Base-by-base conservation (phyloP, 805 yeast genomes). In the Myxozyma neotropica region DNA sequence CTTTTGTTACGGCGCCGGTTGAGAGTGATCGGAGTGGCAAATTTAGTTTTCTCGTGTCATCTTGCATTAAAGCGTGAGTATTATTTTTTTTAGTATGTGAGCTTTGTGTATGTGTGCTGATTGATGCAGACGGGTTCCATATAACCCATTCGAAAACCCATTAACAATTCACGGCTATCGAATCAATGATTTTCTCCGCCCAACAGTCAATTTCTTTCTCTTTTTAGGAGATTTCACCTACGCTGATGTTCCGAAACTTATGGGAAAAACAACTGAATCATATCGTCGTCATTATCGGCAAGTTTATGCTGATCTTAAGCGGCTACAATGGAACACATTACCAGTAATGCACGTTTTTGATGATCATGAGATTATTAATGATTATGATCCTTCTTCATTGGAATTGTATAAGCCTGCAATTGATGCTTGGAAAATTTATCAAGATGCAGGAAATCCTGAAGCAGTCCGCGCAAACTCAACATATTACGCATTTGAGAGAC, bases 181-280 rank as follows among this genome's bases (percentile, higher is more conserved):
- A 29, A 15, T 43, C 19, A 29, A 59, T 36, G 31, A 21, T 7
- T 39, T 53, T 8, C 57, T 59, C 13, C 42, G 31, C 3, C 19
- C 53, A 1, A 7, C 26, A 13, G 62, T 52, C 26, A 61, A 66
- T 24, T 67, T 67, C 47, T 55, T 67, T 31, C 46, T 67, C 13
- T 65, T 66, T 38, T 55, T 67, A 15, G 69, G 69, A 35, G 69
- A 67, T 50, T 67, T 67, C 29, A 67, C 67, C 7, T 67, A 67
- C 52, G 60, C 69, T 13, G 69, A 67, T 36, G 63, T 67, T 7
- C 69, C 69, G 4, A 24, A 43, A 26, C 55, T 56, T n/a, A 47
- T 66, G 57, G 67, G 65, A 21, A 53, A 54, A 10, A 45, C 48
- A 29, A 40, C 39, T 13, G 64, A 64, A 21, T 39, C 57, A 24